Evolutionary conservation across 306 rosid species (phyloP), one percentile per base, ranked within the genome.

Genomic region (Spatholobus suberectus): DNA sequence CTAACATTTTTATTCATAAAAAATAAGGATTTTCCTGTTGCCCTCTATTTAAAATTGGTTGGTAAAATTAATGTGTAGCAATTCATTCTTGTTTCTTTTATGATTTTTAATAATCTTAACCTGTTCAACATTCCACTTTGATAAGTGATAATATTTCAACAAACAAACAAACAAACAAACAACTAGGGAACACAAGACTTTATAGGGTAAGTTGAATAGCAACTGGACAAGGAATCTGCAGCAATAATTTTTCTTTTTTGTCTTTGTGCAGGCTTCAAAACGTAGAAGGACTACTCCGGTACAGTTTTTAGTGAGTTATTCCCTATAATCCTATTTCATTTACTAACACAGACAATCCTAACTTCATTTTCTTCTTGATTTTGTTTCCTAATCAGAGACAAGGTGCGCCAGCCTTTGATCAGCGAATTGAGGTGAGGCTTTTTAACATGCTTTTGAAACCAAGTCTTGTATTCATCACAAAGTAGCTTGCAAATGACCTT

Each of bases 391-490:
- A 82, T 78, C 95, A 93, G 98, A 89, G 20, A 74, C 92, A 10
- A 0, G 59, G 67, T 20, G 62, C 89, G 7, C 1, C 84, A n/a
- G 71, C 85, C 23, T 26, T 55, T 54, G 97, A 93, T 73, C 34
- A 47, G 63, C 91, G 99, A 85, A 68, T 84, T 0, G 94, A 93
- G 97, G 99, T 95, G 79, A 89, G 86, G 66, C 76, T 26, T 35
- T 55, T 78, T 14, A 83, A 83, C 84, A n/a, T 23, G 18, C 37
- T 61, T 66, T 47, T 29, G 10, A 63, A 41, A 21, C 75, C 15
- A 20, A 76, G 57, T 44, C 6, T 79, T 87, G 6, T n/a, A 43
- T 58, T 49, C 41, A 63, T 72, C 58, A 35, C 40, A 41, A 73
- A 4, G 59, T 18, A 77, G 37, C 75, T 72, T 51, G 54, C 58